phyloP scores from a whole-genome alignment of 495 filamentous ascomycete species.

The Sporormia fimetaria region DNA sequence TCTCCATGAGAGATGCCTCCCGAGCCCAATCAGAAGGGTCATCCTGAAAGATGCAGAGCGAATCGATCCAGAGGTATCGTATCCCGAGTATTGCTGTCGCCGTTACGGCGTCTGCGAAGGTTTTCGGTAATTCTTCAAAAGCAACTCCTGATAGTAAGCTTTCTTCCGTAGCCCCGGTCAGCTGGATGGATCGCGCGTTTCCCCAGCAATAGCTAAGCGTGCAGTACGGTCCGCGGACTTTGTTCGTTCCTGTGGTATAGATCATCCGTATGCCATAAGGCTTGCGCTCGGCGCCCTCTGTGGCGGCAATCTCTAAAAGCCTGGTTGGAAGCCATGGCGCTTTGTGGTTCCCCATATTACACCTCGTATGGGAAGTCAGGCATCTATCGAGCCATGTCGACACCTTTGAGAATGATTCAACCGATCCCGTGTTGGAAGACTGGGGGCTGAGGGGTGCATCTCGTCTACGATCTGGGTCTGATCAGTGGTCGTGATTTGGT shows the following conservation, averaged over 20 bases:
- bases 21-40: conserved; percentile 1
- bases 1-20: conserved; percentile 2
- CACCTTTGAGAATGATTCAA: no score
- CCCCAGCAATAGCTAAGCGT: conserved; percentile 8
- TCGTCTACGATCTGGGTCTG: no score
- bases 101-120: conserved; percentile 12
- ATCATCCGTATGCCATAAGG: no score
- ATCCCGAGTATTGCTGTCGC: conserved; percentile 2
- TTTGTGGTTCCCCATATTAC: no score
- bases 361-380: no score
- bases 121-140: conserved; percentile 5
- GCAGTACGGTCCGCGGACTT: conserved; percentile 5
- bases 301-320: background rate
- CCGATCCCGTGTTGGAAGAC: no score
- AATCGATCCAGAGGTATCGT: conserved; percentile 23
- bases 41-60: conserved; percentile 22
- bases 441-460: no score
- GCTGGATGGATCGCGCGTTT: background rate
- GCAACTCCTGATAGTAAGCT: background rate
- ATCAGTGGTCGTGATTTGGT: no score
- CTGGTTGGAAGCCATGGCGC: background rate
- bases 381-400: no score
- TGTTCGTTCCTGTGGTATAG: no score
- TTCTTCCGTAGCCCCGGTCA: background rate
- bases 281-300: background rate